Evolutionary conservation across 352 stramenopile genomes (phyloP).

Genomic region (Globisporangium emineosum): DNA sequence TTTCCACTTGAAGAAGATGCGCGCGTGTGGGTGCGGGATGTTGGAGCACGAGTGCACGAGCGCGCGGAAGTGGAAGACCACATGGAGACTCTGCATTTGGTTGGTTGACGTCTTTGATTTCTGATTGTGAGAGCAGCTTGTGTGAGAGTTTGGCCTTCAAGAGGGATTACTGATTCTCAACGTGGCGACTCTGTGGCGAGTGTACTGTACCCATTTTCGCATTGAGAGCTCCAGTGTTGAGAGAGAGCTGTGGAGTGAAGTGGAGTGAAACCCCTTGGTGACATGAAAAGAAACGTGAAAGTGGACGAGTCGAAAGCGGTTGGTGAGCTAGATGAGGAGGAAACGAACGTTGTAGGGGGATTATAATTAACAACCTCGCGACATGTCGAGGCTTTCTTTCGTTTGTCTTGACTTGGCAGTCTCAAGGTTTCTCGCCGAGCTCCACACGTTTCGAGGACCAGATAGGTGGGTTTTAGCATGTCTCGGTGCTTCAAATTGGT

Average conservation of each 20-base stretch:
- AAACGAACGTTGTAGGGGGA: neutral
- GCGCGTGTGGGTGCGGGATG: slow-evolving; percentile 25
- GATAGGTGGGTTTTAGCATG: neutral
- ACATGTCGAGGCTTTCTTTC: neutral
- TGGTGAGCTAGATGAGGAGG: neutral
- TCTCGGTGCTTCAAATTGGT: neutral
- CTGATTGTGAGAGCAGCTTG: too few species aligned
- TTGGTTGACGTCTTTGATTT: too few species aligned
- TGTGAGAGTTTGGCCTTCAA: neutral
- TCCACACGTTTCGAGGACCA: too few species aligned
- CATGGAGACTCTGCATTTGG: slow-evolving; percentile 3
- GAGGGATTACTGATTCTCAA: neutral
- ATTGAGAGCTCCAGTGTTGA: too few species aligned
- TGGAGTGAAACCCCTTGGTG: neutral
- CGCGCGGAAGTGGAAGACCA: slow-evolving; percentile 29
- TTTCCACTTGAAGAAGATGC: slow-evolving; percentile 43
- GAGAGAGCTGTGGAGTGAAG: too few species aligned
- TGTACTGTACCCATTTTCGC: neutral
- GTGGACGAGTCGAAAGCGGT: neutral
- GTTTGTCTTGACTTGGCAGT: neutral
- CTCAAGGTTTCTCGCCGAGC: neutral
- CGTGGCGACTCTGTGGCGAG: neutral
- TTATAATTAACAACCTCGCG: neutral
- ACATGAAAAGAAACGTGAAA: neutral
- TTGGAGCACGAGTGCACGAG: slow-evolving; percentile 36